Percentiles rank a stretch among this genome's conserved stretches.
Evolutionary conservation across 768 basidiomycete genomes (phyloP).

Genomic region (Lactarius evosmus): DNA sequence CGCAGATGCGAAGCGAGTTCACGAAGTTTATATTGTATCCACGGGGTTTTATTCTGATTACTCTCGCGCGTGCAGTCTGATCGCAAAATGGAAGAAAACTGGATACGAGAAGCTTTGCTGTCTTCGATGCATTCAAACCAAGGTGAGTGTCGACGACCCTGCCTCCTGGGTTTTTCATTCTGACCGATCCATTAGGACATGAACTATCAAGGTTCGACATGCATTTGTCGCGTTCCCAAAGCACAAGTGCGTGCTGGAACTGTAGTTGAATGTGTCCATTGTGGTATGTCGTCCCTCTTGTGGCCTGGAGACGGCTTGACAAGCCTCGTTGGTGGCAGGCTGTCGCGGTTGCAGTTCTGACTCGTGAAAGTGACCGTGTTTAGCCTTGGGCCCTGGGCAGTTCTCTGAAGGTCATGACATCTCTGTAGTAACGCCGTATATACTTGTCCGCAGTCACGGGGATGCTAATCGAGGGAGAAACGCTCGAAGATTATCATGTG

Average conservation of each 20-base stretch:
- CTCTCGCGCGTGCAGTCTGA: conserved; percentile 53
- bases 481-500: not conserved
- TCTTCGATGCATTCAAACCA: conserved; percentile 92
- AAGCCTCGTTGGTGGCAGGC: conserved; percentile 45
- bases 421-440: not conserved
- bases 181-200: conserved; percentile 65
- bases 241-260: conserved; percentile 86
- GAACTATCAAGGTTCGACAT: conserved; percentile 99
- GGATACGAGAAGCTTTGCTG: conserved; percentile 99
- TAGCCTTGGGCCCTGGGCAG: too few species aligned
- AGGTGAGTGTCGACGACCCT: conserved; percentile 43
- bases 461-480: not conserved
- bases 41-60: not conserved
- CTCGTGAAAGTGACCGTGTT: conserved; percentile 44
- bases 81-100: conserved; percentile 99
- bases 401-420: not conserved
- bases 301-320: conserved; percentile 20
- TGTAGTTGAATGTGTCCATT: conserved; percentile 94
- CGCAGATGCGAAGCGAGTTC: conserved; percentile 87
- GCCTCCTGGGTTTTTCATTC: conserved; percentile 1
- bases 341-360: conserved; percentile 92
- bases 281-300: conserved; percentile 58
- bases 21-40: not conserved
- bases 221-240: conserved; percentile 96
- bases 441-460: not conserved